phyloP scores from a whole-genome alignment of 2,329 filamentous ascomycete species.

The Aspergillus amoenus region DNA sequence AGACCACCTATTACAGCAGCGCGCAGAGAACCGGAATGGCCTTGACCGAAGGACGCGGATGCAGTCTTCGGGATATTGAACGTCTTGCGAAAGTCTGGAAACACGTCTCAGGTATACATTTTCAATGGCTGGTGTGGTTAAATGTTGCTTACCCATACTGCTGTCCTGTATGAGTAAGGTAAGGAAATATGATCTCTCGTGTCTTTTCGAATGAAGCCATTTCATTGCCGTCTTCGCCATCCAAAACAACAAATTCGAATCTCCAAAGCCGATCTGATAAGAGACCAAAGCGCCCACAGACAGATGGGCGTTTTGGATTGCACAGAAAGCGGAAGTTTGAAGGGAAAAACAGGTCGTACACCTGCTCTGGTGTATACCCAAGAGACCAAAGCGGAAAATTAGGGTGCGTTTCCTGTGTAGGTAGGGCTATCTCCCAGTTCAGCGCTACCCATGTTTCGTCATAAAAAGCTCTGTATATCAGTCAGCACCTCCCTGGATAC shows the following conservation, averaged over 20 bases:
- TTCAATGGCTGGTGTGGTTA: not conserved
- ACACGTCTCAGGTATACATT: not conserved
- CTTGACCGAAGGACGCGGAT: conserved; percentile 48
- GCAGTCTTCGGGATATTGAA: conserved; percentile 47
- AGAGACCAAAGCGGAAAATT: conserved; percentile 50
- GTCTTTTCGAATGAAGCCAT: conserved; percentile 32
- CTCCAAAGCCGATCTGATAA: conserved; percentile 42
- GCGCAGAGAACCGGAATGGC: conserved; percentile 48
- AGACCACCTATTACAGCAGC: conserved; percentile 50
- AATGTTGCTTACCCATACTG: conserved; percentile 13
- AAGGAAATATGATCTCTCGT: conserved; percentile 28
- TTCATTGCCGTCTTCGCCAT: conserved; percentile 28
- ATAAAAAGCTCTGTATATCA: conserved; percentile 17
- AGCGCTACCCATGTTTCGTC: conserved; percentile 48
- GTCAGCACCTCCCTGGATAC: not conserved
- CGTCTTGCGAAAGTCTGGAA: conserved; percentile 25
- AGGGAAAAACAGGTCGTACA: conserved; percentile 52
- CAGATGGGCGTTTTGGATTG: conserved; percentile 44
- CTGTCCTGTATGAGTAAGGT: conserved; percentile 24
- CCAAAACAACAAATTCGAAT: conserved; percentile 34
- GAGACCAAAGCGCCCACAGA: conserved; percentile 47
- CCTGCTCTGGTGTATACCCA: conserved; percentile 46
- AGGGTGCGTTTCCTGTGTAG: conserved; percentile 49
- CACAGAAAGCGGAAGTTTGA: conserved; percentile 47
- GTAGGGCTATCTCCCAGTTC: conserved; percentile 46